Conservation (phyloP, 2,329 filamentous ascomycete genomes). For the Cladosporium sphaerospermum region DNA sequence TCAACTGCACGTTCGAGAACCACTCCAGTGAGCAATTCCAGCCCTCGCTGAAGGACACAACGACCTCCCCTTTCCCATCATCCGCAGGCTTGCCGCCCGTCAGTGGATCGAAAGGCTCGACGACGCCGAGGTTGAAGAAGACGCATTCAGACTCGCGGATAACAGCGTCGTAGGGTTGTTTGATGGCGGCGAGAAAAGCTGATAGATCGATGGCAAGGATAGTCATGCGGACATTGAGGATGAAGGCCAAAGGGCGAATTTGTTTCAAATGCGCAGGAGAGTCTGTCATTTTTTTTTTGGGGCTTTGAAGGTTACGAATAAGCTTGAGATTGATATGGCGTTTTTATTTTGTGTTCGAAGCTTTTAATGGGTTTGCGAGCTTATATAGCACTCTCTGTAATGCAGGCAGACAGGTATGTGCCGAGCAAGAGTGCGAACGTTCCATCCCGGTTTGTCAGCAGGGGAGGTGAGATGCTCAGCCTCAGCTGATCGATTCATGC, state of each 20-base stretch:
- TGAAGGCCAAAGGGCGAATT: constrained; percentile 6
- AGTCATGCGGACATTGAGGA: constrained; percentile 16
- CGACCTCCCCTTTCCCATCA: constrained; percentile 1
- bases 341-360: no score
- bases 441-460: no score
- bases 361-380: no score
- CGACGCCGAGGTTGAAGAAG: constrained; percentile 15
- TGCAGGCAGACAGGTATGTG: no score
- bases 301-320: background rate
- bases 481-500: no score
- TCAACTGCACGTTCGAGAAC: constrained; percentile 13
- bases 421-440: no score
- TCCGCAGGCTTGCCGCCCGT: background rate
- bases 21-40: constrained; percentile 16
- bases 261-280: background rate
- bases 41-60: constrained; percentile 18
- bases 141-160: constrained; percentile 13
- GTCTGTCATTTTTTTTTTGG: background rate
- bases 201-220: constrained; percentile 13
- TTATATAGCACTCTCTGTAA: no score
- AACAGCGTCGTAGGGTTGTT: constrained; percentile 15
- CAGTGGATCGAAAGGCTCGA: constrained; percentile 10
- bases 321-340: no score
- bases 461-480: no score
- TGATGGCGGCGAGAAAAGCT: constrained; percentile 15